These are phyloP conservation scores for Penicillium crystallinum DNA, from an alignment of 495 filamentous ascomycete species.

Conservation along the genomic window DNA sequence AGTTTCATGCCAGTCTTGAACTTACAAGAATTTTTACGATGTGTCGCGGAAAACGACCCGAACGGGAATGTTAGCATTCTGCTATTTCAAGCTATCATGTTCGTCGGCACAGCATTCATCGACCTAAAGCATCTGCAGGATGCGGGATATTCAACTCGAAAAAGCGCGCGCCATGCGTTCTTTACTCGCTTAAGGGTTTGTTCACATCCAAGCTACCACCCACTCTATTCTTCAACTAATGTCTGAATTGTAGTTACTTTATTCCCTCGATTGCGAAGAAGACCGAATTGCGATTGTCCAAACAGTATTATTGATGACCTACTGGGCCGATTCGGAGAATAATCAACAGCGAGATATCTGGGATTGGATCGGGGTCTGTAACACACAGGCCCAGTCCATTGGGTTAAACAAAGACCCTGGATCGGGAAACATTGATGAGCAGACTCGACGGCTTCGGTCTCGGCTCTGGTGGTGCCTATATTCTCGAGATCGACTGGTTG, in stretches of 20 bases:
- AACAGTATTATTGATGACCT: slow-evolving; percentile 75
- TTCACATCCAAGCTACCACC: background rate
- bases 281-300: slow-evolving; percentile 77
- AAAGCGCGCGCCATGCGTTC: slow-evolving; percentile 69
- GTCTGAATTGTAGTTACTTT: slow-evolving; percentile 46
- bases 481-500: slow-evolving; percentile 83
- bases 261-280: slow-evolving; percentile 79
- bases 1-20: slow-evolving; percentile 82
- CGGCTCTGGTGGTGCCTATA: slow-evolving; percentile 89
- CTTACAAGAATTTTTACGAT: slow-evolving; percentile 61
- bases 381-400: slow-evolving; percentile 74
- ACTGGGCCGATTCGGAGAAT: slow-evolving; percentile 65
- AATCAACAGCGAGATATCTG: slow-evolving; percentile 72
- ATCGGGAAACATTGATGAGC: slow-evolving; percentile 56
- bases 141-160: slow-evolving; percentile 64
- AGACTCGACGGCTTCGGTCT: slow-evolving; percentile 60
- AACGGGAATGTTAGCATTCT: slow-evolving; percentile 67
- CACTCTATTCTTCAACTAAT: background rate
- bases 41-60: slow-evolving; percentile 51
- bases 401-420: slow-evolving; percentile 72
- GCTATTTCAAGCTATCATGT: slow-evolving; percentile 77
- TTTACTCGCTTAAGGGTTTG: slow-evolving; percentile 70
- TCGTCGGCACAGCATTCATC: slow-evolving; percentile 70
- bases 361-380: slow-evolving; percentile 84
- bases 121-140: slow-evolving; percentile 60